Conservation (phyloP, 768 basidiomycete species). For the Hericium coralloides region DNA sequence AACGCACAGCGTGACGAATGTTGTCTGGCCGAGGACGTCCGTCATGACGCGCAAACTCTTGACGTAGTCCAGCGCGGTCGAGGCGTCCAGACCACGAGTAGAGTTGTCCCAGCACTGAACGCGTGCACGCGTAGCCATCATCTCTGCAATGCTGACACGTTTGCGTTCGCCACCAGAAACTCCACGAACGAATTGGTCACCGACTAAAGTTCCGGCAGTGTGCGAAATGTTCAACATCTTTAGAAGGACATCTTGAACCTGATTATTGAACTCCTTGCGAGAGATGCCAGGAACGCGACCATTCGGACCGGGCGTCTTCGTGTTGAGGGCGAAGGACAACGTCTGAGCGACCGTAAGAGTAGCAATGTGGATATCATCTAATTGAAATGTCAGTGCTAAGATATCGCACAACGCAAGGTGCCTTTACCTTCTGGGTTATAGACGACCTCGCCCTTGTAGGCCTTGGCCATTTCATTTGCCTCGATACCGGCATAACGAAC, state of each 20-base stretch:
- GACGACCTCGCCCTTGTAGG: constrained; percentile 72
- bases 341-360: constrained; percentile 79
- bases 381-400: constrained; percentile 16
- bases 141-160: constrained; percentile 77
- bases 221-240: constrained; percentile 81
- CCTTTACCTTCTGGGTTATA: constrained; percentile 64
- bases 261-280: constrained; percentile 44
- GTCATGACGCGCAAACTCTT: constrained; percentile 76
- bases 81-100: constrained; percentile 75
- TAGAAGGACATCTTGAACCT: constrained; percentile 55
- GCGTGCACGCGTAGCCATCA: constrained; percentile 74
- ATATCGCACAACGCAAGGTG: neutral
- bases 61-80: constrained; percentile 81
- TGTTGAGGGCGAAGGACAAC: constrained; percentile 58
- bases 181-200: constrained; percentile 79
- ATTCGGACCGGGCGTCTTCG: constrained; percentile 67
- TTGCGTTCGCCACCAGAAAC: constrained; percentile 79
- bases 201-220: constrained; percentile 70
- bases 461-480: constrained; percentile 64
- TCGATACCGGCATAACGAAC: constrained; percentile 80
- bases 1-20: constrained; percentile 65
- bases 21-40: constrained; percentile 72
- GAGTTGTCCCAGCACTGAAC: constrained; percentile 83
- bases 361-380: constrained; percentile 77
- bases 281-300: constrained; percentile 64